Conservation (phyloP, 495 filamentous ascomycete species). For the Hypoxylon intermedium region DNA sequence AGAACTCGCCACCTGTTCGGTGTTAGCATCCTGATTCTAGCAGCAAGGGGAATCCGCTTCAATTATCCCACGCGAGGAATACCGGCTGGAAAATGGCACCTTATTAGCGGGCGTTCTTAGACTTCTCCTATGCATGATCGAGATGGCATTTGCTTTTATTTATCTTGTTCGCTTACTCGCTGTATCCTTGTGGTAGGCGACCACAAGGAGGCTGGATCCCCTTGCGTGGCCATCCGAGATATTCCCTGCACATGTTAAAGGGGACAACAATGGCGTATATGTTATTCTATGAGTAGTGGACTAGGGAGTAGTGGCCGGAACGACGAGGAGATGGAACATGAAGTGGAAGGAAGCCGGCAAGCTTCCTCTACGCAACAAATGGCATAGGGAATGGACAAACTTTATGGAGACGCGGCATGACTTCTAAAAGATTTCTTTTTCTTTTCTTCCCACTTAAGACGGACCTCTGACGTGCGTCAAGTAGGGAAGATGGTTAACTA, state of each 20-base stretch:
- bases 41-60: constrained; percentile 29
- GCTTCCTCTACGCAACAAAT: constrained; percentile 35
- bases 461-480: constrained; percentile 30
- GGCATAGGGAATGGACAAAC: constrained; percentile 36
- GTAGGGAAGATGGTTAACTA: constrained; percentile 35
- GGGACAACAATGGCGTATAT: constrained; percentile 50
- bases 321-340: constrained; percentile 37
- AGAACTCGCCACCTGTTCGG: constrained; percentile 9
- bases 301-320: constrained; percentile 22
- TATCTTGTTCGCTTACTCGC: constrained; percentile 49
- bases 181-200: constrained; percentile 50
- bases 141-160: constrained; percentile 48
- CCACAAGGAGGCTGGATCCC: constrained; percentile 47
- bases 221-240: constrained; percentile 44
- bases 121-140: constrained; percentile 58
- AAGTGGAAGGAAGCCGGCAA: constrained; percentile 40
- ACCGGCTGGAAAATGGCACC: constrained; percentile 36
- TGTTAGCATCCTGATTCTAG: constrained; percentile 26
- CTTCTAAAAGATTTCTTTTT: constrained; percentile 47
- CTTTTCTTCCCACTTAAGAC: constrained; percentile 36
- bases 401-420: constrained; percentile 43
- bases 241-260: constrained; percentile 43
- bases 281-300: constrained; percentile 42
- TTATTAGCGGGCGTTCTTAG: constrained; percentile 47
- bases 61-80: constrained; percentile 14